phyloP scores from a whole-genome alignment of 2,329 filamentous ascomycete genomes.

The Hypocreales sp. region DNA sequence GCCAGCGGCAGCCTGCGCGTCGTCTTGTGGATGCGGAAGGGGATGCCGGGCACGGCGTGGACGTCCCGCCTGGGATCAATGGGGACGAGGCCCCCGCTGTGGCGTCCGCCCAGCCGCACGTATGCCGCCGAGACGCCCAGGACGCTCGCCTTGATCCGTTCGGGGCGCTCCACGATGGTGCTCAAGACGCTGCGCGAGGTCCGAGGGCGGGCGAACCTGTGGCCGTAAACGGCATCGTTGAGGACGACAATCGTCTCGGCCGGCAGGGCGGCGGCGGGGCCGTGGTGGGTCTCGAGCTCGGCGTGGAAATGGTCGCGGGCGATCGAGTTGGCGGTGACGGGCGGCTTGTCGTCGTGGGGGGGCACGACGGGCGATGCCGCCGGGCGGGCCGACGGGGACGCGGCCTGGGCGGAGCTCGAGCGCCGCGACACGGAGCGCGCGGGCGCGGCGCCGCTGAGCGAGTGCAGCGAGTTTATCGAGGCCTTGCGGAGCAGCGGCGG shows the following conservation, averaged over 20 bases:
- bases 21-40: constrained; percentile 78
- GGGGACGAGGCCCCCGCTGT: constrained; percentile 54
- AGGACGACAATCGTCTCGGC: constrained; percentile 66
- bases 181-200: constrained; percentile 55
- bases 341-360: constrained; percentile 20
- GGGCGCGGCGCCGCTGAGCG: constrained; percentile 23
- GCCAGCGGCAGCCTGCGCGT: constrained; percentile 53
- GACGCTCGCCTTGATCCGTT: constrained; percentile 72
- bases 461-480: constrained; percentile 41
- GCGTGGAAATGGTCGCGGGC: constrained; percentile 54
- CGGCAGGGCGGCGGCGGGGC: constrained; percentile 19
- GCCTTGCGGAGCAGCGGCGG: constrained; percentile 38
- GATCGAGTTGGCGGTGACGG: constrained; percentile 35
- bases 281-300: constrained; percentile 51
- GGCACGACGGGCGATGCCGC: constrained; percentile 13
- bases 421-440: constrained; percentile 27
- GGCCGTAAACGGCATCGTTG: constrained; percentile 89
- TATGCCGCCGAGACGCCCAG: constrained; percentile 78
- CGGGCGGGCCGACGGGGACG: constrained; percentile 26
- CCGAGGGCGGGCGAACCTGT: constrained; percentile 74
- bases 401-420: constrained; percentile 28
- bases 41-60: constrained; percentile 39
- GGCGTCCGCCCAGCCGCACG: constrained; percentile 70
- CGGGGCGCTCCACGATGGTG: constrained; percentile 85
- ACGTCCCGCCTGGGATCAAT: constrained; percentile 47